Evolutionary conservation across 164 flowering plant species (phyloP).

Genomic region (Vitis riparia): DNA sequence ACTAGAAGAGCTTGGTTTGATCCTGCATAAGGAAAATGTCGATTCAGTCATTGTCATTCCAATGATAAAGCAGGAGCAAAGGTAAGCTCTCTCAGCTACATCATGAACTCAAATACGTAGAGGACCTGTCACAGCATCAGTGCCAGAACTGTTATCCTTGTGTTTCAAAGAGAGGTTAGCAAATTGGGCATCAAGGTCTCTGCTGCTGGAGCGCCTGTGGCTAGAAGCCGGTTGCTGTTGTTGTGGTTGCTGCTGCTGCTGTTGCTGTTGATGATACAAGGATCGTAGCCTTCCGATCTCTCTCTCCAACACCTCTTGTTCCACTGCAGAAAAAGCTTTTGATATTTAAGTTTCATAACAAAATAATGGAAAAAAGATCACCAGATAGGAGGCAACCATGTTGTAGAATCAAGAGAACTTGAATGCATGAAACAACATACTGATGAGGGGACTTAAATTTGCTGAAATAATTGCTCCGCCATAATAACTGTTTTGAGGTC

Average conservation of each 20-base stretch:
- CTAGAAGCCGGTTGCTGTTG: conserved; percentile 44
- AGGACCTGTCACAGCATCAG: conserved; percentile 50
- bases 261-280: conserved; percentile 58
- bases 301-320: conserved; percentile 91
- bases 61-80: not conserved
- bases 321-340: conserved; percentile 52
- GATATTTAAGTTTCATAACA: conserved; percentile 1
- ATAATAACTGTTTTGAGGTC: too few relatives aligned
- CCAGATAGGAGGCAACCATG: too few relatives aligned
- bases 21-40: conserved; percentile 10
- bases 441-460: too few relatives aligned
- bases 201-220: conserved; percentile 66
- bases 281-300: conserved; percentile 73
- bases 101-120: conserved; percentile 41
- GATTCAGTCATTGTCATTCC: conserved; percentile 5
- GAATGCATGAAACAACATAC: too few relatives aligned
- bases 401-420: too few relatives aligned
- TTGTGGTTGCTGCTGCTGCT: conserved; percentile 36
- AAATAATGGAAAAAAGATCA: not conserved
- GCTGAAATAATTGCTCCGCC: too few relatives aligned
- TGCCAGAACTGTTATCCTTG: conserved; percentile 47
- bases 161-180: conserved; percentile 72
- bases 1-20: conserved; percentile 9
- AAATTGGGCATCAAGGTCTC: conserved; percentile 80
- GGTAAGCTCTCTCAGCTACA: not conserved